These are phyloP conservation scores for Piromyces finnis DNA, from an alignment of 192 early-diverging fungal genomes.

Conservation along the genomic window DNA sequence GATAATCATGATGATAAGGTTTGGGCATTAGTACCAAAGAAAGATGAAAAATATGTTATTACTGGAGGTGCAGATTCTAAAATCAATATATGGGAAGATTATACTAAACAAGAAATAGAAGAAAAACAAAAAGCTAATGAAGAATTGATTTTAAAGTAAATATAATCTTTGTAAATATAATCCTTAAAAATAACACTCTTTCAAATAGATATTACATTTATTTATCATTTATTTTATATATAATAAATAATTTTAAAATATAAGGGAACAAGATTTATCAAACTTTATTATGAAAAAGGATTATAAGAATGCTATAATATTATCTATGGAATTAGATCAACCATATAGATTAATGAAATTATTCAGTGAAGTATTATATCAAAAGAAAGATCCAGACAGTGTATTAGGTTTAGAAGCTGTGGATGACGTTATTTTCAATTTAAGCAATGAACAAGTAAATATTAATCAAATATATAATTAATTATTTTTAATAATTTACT, in stretches of 20 bases:
- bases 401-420: neutral
- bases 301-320: constrained; percentile 75
- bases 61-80: constrained; percentile 83
- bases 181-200: too few species aligned
- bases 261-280: constrained; percentile 75
- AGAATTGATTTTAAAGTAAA: constrained; percentile 53
- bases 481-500: neutral
- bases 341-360: constrained; percentile 66
- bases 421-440: constrained; percentile 3
- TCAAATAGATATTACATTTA: too few species aligned
- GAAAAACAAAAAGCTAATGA: constrained; percentile 51
- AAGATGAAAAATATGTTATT: constrained; percentile 42
- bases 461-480: neutral
- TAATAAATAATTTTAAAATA: too few species aligned
- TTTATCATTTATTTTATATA: too few species aligned
- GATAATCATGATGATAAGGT: constrained; percentile 86
- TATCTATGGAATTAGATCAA: constrained; percentile 79
- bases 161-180: neutral
- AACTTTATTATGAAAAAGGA: constrained; percentile 76
- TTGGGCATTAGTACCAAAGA: constrained; percentile 70
- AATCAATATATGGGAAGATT: constrained; percentile 85
- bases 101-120: constrained; percentile 60
- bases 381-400: neutral
- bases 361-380: constrained; percentile 35
- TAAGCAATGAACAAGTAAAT: neutral